Conservation (phyloP, 768 basidiomycete species). For the Hygrocybe coccinea region DNA sequence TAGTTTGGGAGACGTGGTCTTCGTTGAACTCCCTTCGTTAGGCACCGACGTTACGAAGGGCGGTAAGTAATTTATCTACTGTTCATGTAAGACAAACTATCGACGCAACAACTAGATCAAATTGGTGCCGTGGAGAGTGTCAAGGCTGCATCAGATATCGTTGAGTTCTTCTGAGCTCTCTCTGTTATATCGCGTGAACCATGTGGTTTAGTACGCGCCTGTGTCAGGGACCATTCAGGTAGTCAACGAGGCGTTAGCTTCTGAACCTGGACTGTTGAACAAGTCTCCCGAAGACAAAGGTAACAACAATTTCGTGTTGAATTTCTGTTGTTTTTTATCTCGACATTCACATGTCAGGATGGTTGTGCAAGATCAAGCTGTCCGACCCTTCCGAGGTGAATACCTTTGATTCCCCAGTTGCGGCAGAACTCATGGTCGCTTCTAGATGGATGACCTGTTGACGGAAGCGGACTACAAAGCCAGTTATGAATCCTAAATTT, state of each 20-base stretch:
- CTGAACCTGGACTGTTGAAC: conserved; percentile 78
- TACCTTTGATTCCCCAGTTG: neutral
- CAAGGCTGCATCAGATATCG: conserved; percentile 94
- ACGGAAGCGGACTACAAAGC: conserved; percentile 67
- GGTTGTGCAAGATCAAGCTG: conserved; percentile 92
- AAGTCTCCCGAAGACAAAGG: conserved; percentile 82
- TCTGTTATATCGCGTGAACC: conserved; percentile 3
- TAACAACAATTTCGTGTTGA: conserved; percentile 29
- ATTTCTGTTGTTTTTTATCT: neutral
- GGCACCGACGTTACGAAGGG: conserved; percentile 64
- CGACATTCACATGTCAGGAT: conserved; percentile 50
- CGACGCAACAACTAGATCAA: conserved; percentile 43
- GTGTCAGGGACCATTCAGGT: conserved; percentile 78
- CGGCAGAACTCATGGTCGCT: neutral
- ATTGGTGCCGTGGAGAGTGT: conserved; percentile 95
- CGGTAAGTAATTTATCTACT: conserved; percentile 47
- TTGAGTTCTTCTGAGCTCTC: conserved; percentile 32
- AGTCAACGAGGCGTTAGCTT: conserved; percentile 67
- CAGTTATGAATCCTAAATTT: conserved; percentile 30
- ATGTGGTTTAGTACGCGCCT: conserved; percentile 71
- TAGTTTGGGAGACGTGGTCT: conserved; percentile 93
- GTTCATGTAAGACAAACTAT: neutral
- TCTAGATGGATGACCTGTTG: conserved; percentile 66
- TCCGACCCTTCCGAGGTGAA: conserved; percentile 72
- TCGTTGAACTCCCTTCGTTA: conserved; percentile 77